phyloP scores from a whole-genome alignment of 164 flowering plant species.

The Chloranthus sessilifolius region DNA sequence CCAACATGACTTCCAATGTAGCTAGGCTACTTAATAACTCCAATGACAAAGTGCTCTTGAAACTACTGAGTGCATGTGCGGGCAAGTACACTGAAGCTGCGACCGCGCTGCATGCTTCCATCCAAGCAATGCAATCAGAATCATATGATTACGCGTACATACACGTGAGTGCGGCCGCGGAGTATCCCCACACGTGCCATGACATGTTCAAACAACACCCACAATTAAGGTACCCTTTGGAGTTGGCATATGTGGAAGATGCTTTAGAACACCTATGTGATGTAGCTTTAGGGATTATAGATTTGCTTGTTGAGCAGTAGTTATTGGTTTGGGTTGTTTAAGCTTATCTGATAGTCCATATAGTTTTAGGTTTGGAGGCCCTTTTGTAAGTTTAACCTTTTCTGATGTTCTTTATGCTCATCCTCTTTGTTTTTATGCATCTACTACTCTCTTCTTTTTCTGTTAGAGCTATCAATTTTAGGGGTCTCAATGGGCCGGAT shows the following conservation, averaged over 20 bases:
- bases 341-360: too few species aligned
- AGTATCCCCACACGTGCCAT: conserved; percentile 62
- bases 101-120: conserved; percentile 39
- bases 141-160: conserved; percentile 55
- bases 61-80: conserved; percentile 55
- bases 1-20: conserved; percentile 38
- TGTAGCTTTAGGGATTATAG: conserved; percentile 54
- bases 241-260: conserved; percentile 44
- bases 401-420: too few species aligned
- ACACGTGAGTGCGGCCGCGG: conserved; percentile 58
- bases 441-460: too few species aligned
- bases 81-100: conserved; percentile 44
- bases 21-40: conserved; percentile 22
- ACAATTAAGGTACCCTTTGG: conserved; percentile 45
- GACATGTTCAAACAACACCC: conserved; percentile 43
- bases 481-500: too few species aligned
- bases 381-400: too few species aligned
- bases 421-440: too few species aligned
- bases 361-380: too few species aligned
- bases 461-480: too few species aligned
- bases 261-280: conserved; percentile 56
- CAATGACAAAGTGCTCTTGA: conserved; percentile 34
- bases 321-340: neutral
- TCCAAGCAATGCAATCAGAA: conserved; percentile 35
- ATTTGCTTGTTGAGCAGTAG: conserved; percentile 26